Evolutionary conservation across 2,329 filamentous ascomycete genomes (phyloP).

Genomic region (Exophiala spinifera): DNA sequence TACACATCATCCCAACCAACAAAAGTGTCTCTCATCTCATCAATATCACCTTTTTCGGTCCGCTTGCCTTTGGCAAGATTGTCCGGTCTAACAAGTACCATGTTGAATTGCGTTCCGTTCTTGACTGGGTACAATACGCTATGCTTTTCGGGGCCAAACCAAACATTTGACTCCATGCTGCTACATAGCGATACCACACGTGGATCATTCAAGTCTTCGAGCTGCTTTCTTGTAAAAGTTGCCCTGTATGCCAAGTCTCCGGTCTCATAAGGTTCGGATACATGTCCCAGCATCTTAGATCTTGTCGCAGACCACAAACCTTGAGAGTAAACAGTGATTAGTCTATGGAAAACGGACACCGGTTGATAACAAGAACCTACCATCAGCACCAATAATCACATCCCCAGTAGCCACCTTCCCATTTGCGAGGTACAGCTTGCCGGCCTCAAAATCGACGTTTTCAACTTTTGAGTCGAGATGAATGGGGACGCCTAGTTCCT

Average conservation of each 20-base stretch:
- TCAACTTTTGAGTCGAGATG: not conserved
- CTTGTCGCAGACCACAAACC: constrained; percentile 44
- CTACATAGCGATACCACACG: constrained; percentile 8
- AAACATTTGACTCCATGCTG: constrained; percentile 34
- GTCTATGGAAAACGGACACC: no score
- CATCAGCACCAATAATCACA: constrained; percentile 48
- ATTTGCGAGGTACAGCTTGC: not conserved
- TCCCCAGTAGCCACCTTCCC: constrained; percentile 29
- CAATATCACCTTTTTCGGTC: constrained; percentile 48
- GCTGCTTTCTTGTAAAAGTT: constrained; percentile 4
- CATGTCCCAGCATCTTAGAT: constrained; percentile 42
- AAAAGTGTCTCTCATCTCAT: constrained; percentile 54
- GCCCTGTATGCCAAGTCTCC: constrained; percentile 53
- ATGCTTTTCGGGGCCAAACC: constrained; percentile 62
- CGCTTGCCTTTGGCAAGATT: constrained; percentile 55
- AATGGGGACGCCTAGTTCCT: not conserved
- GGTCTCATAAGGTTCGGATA: constrained; percentile 48
- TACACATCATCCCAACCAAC: constrained; percentile 52
- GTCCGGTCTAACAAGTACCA: constrained; percentile 65
- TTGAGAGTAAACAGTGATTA: no score
- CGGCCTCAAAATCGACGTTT: not conserved
- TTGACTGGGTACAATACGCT: constrained; percentile 62
- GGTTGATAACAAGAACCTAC: constrained; percentile 21
- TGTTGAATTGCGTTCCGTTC: constrained; percentile 59
- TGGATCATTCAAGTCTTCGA: constrained; percentile 7